Conservation (phyloP, 495 filamentous ascomycete species). For the Articulospora tetracladia region DNA sequence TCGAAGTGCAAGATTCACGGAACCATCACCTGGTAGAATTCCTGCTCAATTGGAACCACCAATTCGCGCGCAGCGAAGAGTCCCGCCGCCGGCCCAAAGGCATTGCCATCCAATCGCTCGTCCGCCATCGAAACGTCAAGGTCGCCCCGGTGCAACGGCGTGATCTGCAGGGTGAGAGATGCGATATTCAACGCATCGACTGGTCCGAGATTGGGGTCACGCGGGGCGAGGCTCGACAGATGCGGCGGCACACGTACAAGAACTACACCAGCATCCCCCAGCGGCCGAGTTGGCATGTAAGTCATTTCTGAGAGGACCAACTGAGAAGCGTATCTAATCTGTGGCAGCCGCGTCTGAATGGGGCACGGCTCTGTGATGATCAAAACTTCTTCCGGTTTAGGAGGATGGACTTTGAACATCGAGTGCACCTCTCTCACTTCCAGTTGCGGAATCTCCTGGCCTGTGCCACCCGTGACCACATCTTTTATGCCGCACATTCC, state of each 20-base stretch:
- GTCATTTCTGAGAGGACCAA: constrained; percentile 16
- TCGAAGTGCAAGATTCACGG: constrained; percentile 24
- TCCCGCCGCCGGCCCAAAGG: neutral
- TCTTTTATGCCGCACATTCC: constrained; percentile 68
- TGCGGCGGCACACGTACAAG: constrained; percentile 51
- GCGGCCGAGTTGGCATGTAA: constrained; percentile 32
- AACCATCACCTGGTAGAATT: constrained; percentile 23
- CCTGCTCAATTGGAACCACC: constrained; percentile 18
- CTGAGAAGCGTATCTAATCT: constrained; percentile 10
- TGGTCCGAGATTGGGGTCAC: constrained; percentile 65
- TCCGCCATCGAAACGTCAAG: constrained; percentile 6
- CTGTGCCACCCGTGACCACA: constrained; percentile 65
- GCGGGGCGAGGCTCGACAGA: constrained; percentile 53
- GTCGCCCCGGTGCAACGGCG: constrained; percentile 1
- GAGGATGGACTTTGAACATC: constrained; percentile 62
- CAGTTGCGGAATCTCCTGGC: constrained; percentile 85
- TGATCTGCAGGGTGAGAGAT: constrained; percentile 54
- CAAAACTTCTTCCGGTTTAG: constrained; percentile 67
- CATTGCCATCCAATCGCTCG: constrained; percentile 4
- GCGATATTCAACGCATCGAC: constrained; percentile 75
- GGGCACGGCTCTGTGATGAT: constrained; percentile 28
- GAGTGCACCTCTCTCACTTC: constrained; percentile 73
- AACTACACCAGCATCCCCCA: constrained; percentile 52
- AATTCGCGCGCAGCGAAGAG: neutral
- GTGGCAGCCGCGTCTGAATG: constrained; percentile 26